Percentiles rank a stretch among this genome's conserved stretches.
These are phyloP conservation scores for Pisolithus albus DNA, from an alignment of 768 basidiomycete species.

Conservation along the genomic window DNA sequence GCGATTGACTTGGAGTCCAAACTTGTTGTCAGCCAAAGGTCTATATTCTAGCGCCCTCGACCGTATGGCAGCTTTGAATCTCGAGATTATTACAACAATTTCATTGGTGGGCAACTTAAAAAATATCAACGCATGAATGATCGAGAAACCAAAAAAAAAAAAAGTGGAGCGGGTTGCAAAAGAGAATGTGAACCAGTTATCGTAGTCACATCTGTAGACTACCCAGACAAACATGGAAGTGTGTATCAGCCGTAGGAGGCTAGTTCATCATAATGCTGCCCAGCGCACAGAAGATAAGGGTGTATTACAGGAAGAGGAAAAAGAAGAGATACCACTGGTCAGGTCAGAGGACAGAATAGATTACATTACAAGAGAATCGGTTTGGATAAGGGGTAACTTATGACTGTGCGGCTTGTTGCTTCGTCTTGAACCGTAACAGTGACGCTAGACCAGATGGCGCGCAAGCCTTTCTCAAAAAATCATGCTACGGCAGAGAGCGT, in stretches of 20 bases:
- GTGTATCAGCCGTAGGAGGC: background rate
- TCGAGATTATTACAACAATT: constrained; percentile 18
- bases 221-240: constrained; percentile 3
- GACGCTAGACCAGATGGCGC: constrained; percentile 76
- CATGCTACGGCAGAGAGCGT: constrained; percentile 54
- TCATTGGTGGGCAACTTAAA: constrained; percentile 9
- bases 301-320: background rate
- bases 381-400: constrained; percentile 1
- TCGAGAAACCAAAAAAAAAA: background rate
- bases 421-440: constrained; percentile 72
- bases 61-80: background rate
- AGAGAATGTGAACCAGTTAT: constrained; percentile 3
- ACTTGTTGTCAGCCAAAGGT: no score
- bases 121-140: constrained; percentile 6
- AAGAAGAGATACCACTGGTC: background rate
- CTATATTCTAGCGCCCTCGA: background rate
- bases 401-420: constrained; percentile 42
- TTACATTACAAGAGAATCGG: background rate
- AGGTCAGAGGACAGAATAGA: background rate
- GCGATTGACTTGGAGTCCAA: no score
- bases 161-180: background rate
- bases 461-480: constrained; percentile 89
- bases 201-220: constrained; percentile 9
- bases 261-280: background rate
- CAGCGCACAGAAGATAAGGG: background rate